Evolutionary conservation across 371 early-diverging fungal species (phyloP).

Genomic region (Syncephalis plumigaleata): DNA sequence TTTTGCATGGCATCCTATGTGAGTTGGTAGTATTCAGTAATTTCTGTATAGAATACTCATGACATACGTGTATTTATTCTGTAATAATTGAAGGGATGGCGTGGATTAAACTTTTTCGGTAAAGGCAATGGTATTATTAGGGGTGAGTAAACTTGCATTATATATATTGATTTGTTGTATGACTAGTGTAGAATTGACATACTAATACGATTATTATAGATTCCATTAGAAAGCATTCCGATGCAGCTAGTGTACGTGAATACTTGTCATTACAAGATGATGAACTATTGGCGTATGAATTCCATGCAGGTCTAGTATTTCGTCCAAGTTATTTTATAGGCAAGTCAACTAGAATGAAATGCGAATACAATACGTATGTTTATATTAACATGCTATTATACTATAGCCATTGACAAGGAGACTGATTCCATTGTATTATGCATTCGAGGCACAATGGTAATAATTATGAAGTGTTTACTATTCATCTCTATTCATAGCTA

Average conservation of each 20-base stretch:
- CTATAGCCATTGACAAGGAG: constrained; percentile 43
- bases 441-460: constrained; percentile 75
- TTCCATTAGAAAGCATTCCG: constrained; percentile 47
- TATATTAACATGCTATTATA: too few species aligned
- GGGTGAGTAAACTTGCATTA: constrained; percentile 6
- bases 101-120: constrained; percentile 63
- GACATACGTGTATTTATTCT: background rate
- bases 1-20: constrained; percentile 40
- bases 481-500: too few species aligned
- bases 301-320: constrained; percentile 49
- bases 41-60: too few species aligned
- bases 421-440: constrained; percentile 52
- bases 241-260: constrained; percentile 46
- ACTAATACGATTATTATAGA: constrained; percentile 26
- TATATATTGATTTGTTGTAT: too few species aligned
- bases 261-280: constrained; percentile 44
- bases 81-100: constrained; percentile 44
- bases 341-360: too few species aligned
- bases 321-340: constrained; percentile 51
- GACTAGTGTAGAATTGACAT: too few species aligned
- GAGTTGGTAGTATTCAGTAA: constrained; percentile 8
- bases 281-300: constrained; percentile 61
- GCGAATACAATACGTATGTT: too few species aligned
- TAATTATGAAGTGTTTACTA: too few species aligned
- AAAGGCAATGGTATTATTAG: constrained; percentile 42